Evolutionary conservation across 192 early-diverging fungal genomes (phyloP).

Genomic region (Spizellomyces punctatus): DNA sequence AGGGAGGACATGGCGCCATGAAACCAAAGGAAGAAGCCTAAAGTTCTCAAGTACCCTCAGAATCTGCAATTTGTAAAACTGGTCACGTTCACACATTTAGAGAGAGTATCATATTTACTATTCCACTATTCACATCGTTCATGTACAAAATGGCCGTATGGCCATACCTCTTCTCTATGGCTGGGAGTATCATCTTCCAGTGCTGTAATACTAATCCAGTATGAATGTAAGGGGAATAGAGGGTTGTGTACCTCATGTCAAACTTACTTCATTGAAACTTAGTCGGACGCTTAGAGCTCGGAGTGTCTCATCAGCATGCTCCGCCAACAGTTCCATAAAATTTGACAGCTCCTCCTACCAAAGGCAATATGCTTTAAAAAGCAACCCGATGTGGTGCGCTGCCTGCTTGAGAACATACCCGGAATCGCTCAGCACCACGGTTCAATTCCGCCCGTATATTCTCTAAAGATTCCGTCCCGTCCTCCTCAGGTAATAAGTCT

Average conservation of each 20-base stretch:
- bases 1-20: conserved; percentile 11
- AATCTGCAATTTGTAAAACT: too few relatives aligned
- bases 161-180: too few relatives aligned
- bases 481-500: conserved; percentile 7
- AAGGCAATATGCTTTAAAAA: too few relatives aligned
- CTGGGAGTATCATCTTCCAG: background rate
- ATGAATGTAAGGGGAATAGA: too few relatives aligned
- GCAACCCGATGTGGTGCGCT: too few relatives aligned
- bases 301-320: conserved; percentile 2
- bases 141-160: too few relatives aligned
- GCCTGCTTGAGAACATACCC: too few relatives aligned
- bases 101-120: too few relatives aligned
- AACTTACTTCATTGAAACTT: conserved; percentile 3
- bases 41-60: too few relatives aligned
- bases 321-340: background rate
- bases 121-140: too few relatives aligned
- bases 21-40: background rate
- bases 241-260: too few relatives aligned
- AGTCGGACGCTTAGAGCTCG: background rate
- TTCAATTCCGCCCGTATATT: conserved; percentile 18
- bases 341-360: background rate
- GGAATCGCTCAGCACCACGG: background rate
- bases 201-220: background rate
- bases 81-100: too few relatives aligned
- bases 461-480: conserved; percentile 33